Base-by-base conservation (phyloP, 148 eudicot species). In the Rhododendron ferrugineum region DNA sequence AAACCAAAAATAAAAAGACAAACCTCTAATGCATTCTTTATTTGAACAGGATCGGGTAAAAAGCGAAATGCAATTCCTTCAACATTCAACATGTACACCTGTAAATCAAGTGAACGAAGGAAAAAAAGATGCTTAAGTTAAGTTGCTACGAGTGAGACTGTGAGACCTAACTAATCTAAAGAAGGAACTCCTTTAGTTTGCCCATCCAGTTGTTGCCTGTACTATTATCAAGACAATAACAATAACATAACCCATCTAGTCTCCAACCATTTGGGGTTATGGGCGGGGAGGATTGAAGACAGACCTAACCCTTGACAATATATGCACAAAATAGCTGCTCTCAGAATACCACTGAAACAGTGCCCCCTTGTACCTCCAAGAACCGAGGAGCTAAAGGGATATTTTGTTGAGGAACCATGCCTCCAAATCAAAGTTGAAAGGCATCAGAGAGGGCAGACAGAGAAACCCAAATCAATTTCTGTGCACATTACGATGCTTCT, bases 1-100 rank as follows among this genome's bases (percentile, higher is more conserved):
- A 81, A 56, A 58, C 46, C 14, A 72, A 70, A 30, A 84, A 58
- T 28, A 34, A 22, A 16, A 83, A 7, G 47, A 76, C 91, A 80
- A 86, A 96, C 99, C 94, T 95, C 98, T 85, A 94, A 47, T 81
- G 99, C 99, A 87, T 96, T 96, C 88, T 91, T 95, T 85, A 96
- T 95, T 89, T 96, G 99, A 90, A 95, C 91, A 62, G 99, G 99
- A 89, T 96, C 98, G 74, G 99, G 99, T 89, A 96, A 87, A 89
- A 95, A 96, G 30, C 99, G 93, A 81, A 96, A 96, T n/a, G 99
- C 95, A 91, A 96, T 94, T 84, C 99, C 98, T 89, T 96, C 98
- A 82, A 96, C 98, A 86, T 95, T 96, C 90, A 95, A 90, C 93
- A 88, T 87, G 87, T 95, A 96, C 26, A 96, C 99, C 99, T 96